Conservation (phyloP, 2,329 filamentous ascomycete genomes). For the Ceratocystis eucalypticola region DNA sequence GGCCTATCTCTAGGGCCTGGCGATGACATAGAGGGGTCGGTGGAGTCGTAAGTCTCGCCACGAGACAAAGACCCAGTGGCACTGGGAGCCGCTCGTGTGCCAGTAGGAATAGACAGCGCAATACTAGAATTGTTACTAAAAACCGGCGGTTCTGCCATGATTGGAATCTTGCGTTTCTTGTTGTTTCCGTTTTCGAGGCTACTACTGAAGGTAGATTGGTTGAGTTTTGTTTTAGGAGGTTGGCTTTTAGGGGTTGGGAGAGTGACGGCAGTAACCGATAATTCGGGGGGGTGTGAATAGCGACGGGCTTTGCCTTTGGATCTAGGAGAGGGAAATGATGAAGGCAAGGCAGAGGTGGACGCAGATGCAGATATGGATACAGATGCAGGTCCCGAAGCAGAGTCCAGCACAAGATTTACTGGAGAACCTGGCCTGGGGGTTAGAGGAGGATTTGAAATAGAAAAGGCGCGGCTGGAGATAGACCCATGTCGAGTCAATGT, state of each 20-base stretch:
- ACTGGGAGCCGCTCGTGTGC: neutral
- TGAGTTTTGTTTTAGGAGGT: neutral
- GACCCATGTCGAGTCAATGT: constrained; percentile 9
- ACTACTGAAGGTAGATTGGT: constrained; percentile 55
- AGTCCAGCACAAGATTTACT: neutral
- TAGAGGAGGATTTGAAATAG: constrained; percentile 1
- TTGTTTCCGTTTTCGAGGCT: constrained; percentile 99
- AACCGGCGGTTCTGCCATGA: constrained; percentile 51
- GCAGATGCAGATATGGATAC: neutral
- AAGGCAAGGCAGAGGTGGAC: neutral
- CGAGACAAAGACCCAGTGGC: neutral
- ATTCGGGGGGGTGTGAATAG: constrained; percentile 9
- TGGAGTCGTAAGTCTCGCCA: neutral
- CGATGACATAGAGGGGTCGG: neutral
- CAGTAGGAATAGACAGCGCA: neutral
- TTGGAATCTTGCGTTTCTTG: constrained; percentile 96
- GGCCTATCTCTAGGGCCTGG: neutral
- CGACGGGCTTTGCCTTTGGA: constrained; percentile 5
- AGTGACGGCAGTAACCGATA: neutral
- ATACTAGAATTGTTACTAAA: neutral
- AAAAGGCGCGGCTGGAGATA: constrained; percentile 4
- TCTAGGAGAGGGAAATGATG: neutral
- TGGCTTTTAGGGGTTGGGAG: neutral
- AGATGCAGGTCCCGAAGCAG: neutral
- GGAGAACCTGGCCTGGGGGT: neutral